Evolutionary conservation across 2,329 filamentous ascomycete genomes (phyloP).

Genomic region (Nemania abortiva): DNA sequence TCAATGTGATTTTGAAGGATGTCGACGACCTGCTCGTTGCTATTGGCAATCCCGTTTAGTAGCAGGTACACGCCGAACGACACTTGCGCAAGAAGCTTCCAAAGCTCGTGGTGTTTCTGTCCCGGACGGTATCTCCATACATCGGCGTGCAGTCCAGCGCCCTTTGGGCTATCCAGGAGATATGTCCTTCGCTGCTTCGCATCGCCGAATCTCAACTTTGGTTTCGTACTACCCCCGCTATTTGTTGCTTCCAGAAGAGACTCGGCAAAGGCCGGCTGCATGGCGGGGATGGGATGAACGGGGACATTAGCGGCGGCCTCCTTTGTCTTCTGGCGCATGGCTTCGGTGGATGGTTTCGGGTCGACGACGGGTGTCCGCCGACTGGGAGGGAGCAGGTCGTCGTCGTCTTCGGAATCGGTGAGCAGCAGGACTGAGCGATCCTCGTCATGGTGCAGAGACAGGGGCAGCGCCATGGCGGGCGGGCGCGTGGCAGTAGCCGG

Average conservation of each 20-base stretch:
- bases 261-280: constrained; percentile 87
- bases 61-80: constrained; percentile 93
- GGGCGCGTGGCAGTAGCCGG: constrained; percentile 24
- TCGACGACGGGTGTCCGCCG: constrained; percentile 38
- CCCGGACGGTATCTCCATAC: constrained; percentile 81
- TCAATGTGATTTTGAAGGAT: constrained; percentile 94
- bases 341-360: constrained; percentile 41
- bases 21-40: constrained; percentile 85
- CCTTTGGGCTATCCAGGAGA: constrained; percentile 75
- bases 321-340: constrained; percentile 48
- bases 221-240: constrained; percentile 60
- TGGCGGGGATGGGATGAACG: constrained; percentile 76
- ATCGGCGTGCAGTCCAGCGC: constrained; percentile 77
- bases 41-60: constrained; percentile 87
- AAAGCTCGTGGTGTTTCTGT: constrained; percentile 86
- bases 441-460: constrained; percentile 49
- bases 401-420: constrained; percentile 51
- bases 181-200: constrained; percentile 72
- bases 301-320: constrained; percentile 55
- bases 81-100: constrained; percentile 92
- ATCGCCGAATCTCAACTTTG: constrained; percentile 65
- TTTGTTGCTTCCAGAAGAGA: constrained; percentile 78
- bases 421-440: constrained; percentile 49
- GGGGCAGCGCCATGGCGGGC: constrained; percentile 47
- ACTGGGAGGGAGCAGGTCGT: constrained; percentile 44